Evolutionary conservation across 345 rosid genomes (phyloP), one percentile per base, ranked within the genome.

Genomic region (Lenwebbia sp.): DNA sequence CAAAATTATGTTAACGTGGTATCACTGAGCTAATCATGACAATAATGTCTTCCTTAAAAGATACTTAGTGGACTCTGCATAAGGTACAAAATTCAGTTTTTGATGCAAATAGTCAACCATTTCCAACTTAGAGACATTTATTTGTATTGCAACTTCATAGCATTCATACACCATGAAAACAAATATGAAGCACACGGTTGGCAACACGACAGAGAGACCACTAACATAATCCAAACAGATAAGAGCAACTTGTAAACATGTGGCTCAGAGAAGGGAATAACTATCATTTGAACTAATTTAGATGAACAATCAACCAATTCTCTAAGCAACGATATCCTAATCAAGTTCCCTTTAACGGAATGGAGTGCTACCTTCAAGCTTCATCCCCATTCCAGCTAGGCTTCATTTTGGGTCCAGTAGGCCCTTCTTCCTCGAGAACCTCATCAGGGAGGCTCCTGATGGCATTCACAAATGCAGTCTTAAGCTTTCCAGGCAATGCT

Each of bases 341-440:
- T 70, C 47, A 70, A 70, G 26, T 70, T 37, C 47, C 47, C 81
- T 37, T 70, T 70, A 19, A 70, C 47, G 4, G 47, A 83, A 30
- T 51, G 57, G 10, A 19, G 82, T 49, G 54, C 37, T 13, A 26
- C 54, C 26, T n/a, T 78, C 84, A 88, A 44, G 83, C 87, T 85
- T 88, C 89, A n/a, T 85, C 89, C 2, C 89, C 89, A 25, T 40
- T 62, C 89, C 89, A 88, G 83, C 56, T 82, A 12, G 82, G 62
- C 56, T 88, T 88, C 83, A 85, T 53, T 37, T 85, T 85, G 12
- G 87, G 89, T 25, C 89, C 89, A 19, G 83, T 70, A 28, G 89
- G 89, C n/a, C 89, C 89, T 58, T 88, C 87, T 85, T 88, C 85
- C 87, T 56, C 33, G 14, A 85, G 83, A 44, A 85, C 85, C 55